phyloP scores from a whole-genome alignment of 2,329 filamentous ascomycete genomes.

The Ceratocystis albifundus region DNA sequence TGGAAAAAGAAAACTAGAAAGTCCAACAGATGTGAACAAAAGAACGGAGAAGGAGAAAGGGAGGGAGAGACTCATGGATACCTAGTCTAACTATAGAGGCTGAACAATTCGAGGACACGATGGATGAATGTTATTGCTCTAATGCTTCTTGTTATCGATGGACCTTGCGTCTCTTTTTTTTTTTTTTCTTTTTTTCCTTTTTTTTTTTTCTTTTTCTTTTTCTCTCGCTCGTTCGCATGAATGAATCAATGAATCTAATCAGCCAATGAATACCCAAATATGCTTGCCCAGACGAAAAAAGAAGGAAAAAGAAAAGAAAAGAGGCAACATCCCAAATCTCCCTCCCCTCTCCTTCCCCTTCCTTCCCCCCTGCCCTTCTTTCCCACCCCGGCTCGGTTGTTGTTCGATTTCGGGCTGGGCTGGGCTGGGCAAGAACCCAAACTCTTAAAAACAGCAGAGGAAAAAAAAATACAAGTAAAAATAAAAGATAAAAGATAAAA shows the following conservation, averaged over 20 bases:
- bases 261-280: neutral
- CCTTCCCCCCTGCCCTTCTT: slow-evolving; percentile 7
- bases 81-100: neutral
- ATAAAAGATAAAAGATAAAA: no score
- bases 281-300: slow-evolving; percentile 7
- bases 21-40: neutral
- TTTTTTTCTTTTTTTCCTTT: no score
- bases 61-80: neutral
- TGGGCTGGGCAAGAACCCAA: slow-evolving; percentile 9
- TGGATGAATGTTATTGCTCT: neutral
- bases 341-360: neutral
- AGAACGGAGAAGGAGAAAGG: neutral
- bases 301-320: neutral
- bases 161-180: neutral
- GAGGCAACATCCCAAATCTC: neutral
- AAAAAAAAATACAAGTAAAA: no score
- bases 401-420: slow-evolving; percentile 4
- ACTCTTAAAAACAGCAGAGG: neutral
- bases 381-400: slow-evolving; percentile 2
- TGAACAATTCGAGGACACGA: neutral
- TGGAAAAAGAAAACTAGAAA: no score
- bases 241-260: neutral
- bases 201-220: no score
- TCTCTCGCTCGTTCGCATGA: neutral
- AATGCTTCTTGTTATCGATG: neutral